Base-by-base conservation (phyloP, 345 rosid species). In the Dipteronia sinensis region DNA sequence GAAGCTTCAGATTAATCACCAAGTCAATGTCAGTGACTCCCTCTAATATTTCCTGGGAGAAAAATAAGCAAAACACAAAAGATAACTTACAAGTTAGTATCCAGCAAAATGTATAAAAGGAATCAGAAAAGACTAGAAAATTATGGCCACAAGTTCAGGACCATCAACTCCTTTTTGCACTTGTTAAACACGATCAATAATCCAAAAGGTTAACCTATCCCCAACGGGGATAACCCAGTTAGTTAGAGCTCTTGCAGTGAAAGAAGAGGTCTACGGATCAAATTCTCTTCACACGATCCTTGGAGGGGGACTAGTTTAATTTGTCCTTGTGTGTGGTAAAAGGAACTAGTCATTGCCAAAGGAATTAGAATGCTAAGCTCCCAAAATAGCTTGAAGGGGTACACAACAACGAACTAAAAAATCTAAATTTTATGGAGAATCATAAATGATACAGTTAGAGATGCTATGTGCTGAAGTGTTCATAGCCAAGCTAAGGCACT, bases 1-100 rank as follows among this genome's bases (percentile, higher is more conserved):
- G 78, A 62, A 94, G 99, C 94, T 89, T 89, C 66, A 96, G 81
- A 86, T 96, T 96, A 55, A 94, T 72, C 78, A 93, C 99, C 78
- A 94, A 80, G 81, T 94, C 96, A 22, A 92, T 83, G 70, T 93
- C 87, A 22, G 92, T 92, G 20, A 96, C 98, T 51, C 94, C 95
- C 73, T 92, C 99, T 56, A 96, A 79, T 81, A 94, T 94, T 85
- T 96, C 97, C 99, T 96, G 88, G 46, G 29, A 73, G 55, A 75
- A 76, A 70, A 70, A 78, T 27, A 49, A 71, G 23, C 65, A 78
- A 6, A 69, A 11, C 6, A 23, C 17, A 44, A 65, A 38, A 38
- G 47, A 56, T 15, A 53, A 27, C 47, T 25, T 65, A 59, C 70
- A 71, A 29, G 73, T 64, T 42, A 76, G 73, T 2, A 49, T 51